Evolutionary conservation across 768 basidiomycete species (phyloP).

Genomic region (Pleurotus sapidus): DNA sequence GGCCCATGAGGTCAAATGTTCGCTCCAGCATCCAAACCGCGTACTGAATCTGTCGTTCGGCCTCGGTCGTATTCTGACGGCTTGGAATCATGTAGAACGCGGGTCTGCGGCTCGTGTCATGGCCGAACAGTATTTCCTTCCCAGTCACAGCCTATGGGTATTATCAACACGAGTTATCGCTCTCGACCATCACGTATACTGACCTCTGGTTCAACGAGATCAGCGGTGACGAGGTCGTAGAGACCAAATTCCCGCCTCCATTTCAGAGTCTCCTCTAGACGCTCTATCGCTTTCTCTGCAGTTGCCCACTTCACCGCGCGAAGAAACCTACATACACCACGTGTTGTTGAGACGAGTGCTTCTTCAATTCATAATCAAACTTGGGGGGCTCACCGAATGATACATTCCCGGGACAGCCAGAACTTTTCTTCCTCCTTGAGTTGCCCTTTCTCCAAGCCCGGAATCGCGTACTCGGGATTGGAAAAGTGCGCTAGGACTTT

Average conservation of each 20-base stretch:
- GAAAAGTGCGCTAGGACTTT: constrained; percentile 61
- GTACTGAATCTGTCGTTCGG: constrained; percentile 66
- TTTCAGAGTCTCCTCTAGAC: constrained; percentile 68
- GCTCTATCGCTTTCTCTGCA: constrained; percentile 48
- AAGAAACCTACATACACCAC: constrained; percentile 47
- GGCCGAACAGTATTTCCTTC: constrained; percentile 78
- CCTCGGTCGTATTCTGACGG: constrained; percentile 77
- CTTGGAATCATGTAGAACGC: constrained; percentile 65
- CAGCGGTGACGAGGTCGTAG: constrained; percentile 57
- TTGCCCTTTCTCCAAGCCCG: constrained; percentile 40
- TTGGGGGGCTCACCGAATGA: constrained; percentile 49
- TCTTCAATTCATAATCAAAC: not conserved
- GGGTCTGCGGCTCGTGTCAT: constrained; percentile 63
- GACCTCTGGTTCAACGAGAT: constrained; percentile 74
- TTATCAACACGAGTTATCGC: not conserved
- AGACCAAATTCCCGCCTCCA: constrained; percentile 83
- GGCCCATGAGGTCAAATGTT: constrained; percentile 70
- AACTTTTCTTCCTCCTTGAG: constrained; percentile 70
- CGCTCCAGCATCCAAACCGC: constrained; percentile 79
- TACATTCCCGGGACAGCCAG: constrained; percentile 77
- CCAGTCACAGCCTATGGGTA: constrained; percentile 66
- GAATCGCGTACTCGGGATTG: constrained; percentile 46
- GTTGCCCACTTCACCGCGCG: constrained; percentile 77
- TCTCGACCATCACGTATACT: constrained; percentile 12
- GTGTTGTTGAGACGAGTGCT: not conserved